A percentile compares a stretch with the other conserved stretches of the same genome.
phyloP scores from a whole-genome alignment of 495 filamentous ascomycete species.

The Penicillium pulvis region DNA sequence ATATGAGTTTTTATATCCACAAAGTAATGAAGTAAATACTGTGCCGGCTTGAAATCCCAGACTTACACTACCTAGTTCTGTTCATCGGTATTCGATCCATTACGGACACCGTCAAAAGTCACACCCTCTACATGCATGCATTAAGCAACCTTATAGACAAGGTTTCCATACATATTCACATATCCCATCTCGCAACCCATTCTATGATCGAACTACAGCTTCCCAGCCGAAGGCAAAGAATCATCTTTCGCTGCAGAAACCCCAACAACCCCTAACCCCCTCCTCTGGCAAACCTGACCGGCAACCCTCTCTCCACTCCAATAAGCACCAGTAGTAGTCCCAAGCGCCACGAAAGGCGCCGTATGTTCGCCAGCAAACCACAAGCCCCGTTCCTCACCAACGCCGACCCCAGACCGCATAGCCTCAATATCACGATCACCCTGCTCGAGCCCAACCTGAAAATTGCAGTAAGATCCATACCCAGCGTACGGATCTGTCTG shows the following conservation, averaged over 20 bases:
- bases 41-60: background rate
- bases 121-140: background rate
- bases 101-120: no score
- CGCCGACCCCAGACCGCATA: conserved; percentile 61
- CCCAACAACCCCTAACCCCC: conserved; percentile 34
- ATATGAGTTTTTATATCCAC: background rate
- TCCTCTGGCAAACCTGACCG: conserved; percentile 55
- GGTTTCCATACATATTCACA: background rate
- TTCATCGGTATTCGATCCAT: background rate
- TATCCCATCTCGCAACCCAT: no score
- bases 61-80: background rate
- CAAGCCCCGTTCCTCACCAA: conserved; percentile 63
- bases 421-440: conserved; percentile 70
- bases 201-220: background rate
- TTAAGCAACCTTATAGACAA: background rate
- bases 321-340: conserved; percentile 86
- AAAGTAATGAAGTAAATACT: no score
- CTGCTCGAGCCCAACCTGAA: conserved; percentile 74
- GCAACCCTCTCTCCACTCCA: conserved; percentile 88
- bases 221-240: conserved; percentile 37
- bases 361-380: conserved; percentile 98
- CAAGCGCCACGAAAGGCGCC: conserved; percentile 82
- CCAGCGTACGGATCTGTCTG: conserved; percentile 80
- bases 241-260: conserved; percentile 35
- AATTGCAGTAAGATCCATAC: conserved; percentile 88